phyloP scores from a whole-genome alignment of 2,329 filamentous ascomycete species.

The Phoma sp. region DNA sequence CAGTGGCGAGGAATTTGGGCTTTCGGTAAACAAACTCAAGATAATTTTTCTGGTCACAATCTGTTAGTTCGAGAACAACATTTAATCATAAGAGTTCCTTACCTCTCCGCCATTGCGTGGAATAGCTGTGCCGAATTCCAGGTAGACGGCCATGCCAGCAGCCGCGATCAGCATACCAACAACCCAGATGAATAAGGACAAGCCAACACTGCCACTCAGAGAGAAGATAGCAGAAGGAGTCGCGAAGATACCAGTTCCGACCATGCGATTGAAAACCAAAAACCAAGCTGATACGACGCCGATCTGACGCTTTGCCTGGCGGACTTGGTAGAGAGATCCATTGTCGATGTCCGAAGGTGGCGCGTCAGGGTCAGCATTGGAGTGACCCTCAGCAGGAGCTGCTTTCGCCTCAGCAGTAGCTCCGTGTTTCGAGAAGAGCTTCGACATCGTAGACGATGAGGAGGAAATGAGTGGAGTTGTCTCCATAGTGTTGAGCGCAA shows the following conservation, averaged over 20 bases:
- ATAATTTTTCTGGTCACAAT: slow-evolving; percentile 65
- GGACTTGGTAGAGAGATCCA: slow-evolving; percentile 32
- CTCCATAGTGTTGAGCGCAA: slow-evolving; percentile 8
- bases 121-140: slow-evolving; percentile 70
- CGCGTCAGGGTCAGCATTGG: slow-evolving; percentile 6
- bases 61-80: neutral
- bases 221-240: slow-evolving; percentile 65
- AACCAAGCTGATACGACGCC: slow-evolving; percentile 34
- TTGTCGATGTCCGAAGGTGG: slow-evolving; percentile 26
- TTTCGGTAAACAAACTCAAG: slow-evolving; percentile 68
- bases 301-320: slow-evolving; percentile 40
- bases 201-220: slow-evolving; percentile 66
- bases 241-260: slow-evolving; percentile 72
- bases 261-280: slow-evolving; percentile 68
- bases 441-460: slow-evolving; percentile 20
- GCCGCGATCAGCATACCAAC: slow-evolving; percentile 66
- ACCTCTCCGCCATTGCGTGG: slow-evolving; percentile 65
- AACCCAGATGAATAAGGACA: slow-evolving; percentile 69
- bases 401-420: slow-evolving; percentile 11
- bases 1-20: slow-evolving; percentile 67
- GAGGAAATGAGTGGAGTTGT: slow-evolving; percentile 18
- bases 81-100: neutral
- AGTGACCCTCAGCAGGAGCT: slow-evolving; percentile 5
- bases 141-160: slow-evolving; percentile 68
- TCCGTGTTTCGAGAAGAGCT: slow-evolving; percentile 23